Evolutionary conservation across 31 red algal genomes (phyloP).

Genomic region (Pterothamnion heteromorphum): DNA sequence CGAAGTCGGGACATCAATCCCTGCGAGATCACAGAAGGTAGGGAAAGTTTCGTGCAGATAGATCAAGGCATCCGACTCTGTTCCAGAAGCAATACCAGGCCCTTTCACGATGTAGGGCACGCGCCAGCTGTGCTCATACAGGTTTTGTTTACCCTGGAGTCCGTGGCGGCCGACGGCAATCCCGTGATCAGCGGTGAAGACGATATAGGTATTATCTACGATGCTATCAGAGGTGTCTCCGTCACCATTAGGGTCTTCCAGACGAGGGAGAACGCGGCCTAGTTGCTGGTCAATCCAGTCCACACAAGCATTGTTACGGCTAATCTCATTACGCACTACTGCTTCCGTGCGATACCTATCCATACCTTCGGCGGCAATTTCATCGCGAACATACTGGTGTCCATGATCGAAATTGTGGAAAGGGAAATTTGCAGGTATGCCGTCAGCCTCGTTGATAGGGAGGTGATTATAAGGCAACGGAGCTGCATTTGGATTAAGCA

Average conservation of each 20-base stretch:
- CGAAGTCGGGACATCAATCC: too few relatives aligned
- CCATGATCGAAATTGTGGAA: neutral
- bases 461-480: neutral
- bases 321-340: neutral
- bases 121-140: slow-evolving; percentile 19
- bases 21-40: neutral
- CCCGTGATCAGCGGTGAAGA: slow-evolving; percentile 41
- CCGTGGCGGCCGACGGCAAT: slow-evolving; percentile 2
- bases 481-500: too few relatives aligned
- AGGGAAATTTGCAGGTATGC: neutral
- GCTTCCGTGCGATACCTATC: neutral
- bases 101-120: slow-evolving; percentile 6
- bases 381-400: neutral
- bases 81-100: neutral
- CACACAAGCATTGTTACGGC: neutral
- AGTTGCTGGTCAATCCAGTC: neutral
- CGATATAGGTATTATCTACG: slow-evolving; percentile 44
- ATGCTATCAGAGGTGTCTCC: too few relatives aligned
- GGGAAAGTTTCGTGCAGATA: neutral
- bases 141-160: neutral
- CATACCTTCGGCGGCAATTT: neutral
- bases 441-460: neutral
- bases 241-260: too few relatives aligned
- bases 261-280: neutral
- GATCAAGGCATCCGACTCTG: neutral